Evolutionary conservation across 768 basidiomycete genomes (phyloP).

Genomic region (Coprinopsis marcescibilis): DNA sequence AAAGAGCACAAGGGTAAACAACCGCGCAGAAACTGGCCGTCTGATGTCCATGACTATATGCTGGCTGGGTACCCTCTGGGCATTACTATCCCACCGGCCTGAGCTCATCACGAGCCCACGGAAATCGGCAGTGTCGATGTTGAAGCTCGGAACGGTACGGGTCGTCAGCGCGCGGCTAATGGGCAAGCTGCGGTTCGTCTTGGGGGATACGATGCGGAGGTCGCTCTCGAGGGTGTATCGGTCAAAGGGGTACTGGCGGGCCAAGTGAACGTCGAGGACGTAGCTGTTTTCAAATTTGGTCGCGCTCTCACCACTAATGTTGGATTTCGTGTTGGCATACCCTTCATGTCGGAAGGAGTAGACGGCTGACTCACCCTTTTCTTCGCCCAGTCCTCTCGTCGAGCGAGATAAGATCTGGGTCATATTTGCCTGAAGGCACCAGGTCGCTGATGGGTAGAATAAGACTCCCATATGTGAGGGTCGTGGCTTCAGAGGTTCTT

Average conservation of each 20-base stretch:
- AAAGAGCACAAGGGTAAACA: slow-evolving; percentile 42
- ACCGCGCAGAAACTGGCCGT: slow-evolving; percentile 39
- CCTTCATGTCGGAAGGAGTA: not conserved
- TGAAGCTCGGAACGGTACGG: slow-evolving; percentile 41
- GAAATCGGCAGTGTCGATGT: slow-evolving; percentile 33
- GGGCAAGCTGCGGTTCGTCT: slow-evolving; percentile 29
- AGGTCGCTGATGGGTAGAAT: slow-evolving; percentile 22
- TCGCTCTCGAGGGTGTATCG: slow-evolving; percentile 45
- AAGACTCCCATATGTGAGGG: not conserved
- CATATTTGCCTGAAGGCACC: slow-evolving; percentile 35
- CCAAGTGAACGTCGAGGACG: slow-evolving; percentile 48
- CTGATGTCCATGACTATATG: slow-evolving; percentile 41
- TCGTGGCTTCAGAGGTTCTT: slow-evolving; percentile 11
- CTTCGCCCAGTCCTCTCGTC: slow-evolving; percentile 33
- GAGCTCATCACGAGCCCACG: slow-evolving; percentile 23
- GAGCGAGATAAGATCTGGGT: slow-evolving; percentile 42
- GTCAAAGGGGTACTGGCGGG: slow-evolving; percentile 54
- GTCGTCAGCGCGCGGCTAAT: slow-evolving; percentile 40
- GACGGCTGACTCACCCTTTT: slow-evolving; percentile 29
- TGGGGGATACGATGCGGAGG: slow-evolving; percentile 34
- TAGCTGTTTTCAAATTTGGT: slow-evolving; percentile 55
- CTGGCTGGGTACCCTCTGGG: slow-evolving; percentile 30
- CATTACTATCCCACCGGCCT: too few relatives aligned
- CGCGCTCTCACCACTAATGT: slow-evolving; percentile 45
- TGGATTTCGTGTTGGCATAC: not conserved